Evolutionary conservation across 805 yeast species (phyloP), one percentile per base, ranked within the genome.

Genomic region (Ogataea neopini): DNA sequence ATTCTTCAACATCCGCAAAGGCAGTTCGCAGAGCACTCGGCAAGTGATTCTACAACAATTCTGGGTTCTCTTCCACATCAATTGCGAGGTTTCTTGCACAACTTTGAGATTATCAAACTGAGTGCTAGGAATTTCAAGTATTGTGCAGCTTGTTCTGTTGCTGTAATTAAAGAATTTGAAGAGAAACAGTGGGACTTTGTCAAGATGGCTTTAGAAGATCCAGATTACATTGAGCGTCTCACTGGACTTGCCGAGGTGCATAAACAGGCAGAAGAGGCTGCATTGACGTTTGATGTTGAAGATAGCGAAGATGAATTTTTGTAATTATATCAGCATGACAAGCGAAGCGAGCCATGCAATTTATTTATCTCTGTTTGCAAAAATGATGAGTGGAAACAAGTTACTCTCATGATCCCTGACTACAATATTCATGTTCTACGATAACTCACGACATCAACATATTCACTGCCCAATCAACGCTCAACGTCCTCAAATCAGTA

Each of bases 381-480:
- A n/a, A n/a, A n/a, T n/a, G n/a, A n/a, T n/a, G n/a, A n/a, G n/a
- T n/a, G n/a, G n/a, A n/a, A n/a, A n/a, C n/a, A n/a, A n/a, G n/a
- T n/a, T n/a, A n/a, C n/a, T n/a, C n/a, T n/a, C n/a, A n/a, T n/a
- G n/a, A n/a, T n/a, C n/a, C n/a, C n/a, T n/a, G n/a, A n/a, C n/a
- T n/a, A n/a, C n/a, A n/a, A n/a, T n/a, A n/a, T n/a, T n/a, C n/a
- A n/a, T n/a, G n/a, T n/a, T n/a, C n/a, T n/a, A n/a, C n/a, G n/a
- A n/a, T n/a, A n/a, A n/a, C n/a, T 64, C 64, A 86, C 26, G 81
- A 73, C 83, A 89, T 83, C 56, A 92, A 73, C 74, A 86, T 81
- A 51, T 84, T 82, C 15, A 94, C 98, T 0, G 96, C 96, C 86
- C 96, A 85, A 49, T 85, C 89, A 8, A 92, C 96, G 62, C 92